Evolutionary conservation across 1,284 basidiomycete species (phyloP).

Genomic region (Rhizopogon parksii): DNA sequence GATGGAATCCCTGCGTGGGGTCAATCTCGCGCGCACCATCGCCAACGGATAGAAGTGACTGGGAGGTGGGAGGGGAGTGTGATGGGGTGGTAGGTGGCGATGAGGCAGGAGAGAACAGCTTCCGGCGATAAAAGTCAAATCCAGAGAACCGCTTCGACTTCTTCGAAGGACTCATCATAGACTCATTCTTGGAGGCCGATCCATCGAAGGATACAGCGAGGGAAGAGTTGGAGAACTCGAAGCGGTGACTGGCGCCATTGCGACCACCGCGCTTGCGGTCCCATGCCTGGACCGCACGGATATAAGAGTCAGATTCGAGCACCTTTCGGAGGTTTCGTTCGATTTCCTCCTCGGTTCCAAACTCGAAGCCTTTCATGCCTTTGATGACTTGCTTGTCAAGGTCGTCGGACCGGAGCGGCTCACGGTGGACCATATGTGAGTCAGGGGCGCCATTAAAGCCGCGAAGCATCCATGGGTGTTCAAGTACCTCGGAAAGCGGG

Average conservation of each 20-base stretch:
- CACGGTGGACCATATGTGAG: conserved; percentile 80
- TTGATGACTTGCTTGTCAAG: conserved; percentile 82
- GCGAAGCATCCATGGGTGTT: conserved; percentile 93
- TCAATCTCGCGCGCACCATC: conserved; percentile 55
- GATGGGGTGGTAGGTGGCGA: conserved; percentile 46
- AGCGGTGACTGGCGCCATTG: conserved; percentile 38
- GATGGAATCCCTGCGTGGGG: conserved; percentile 91
- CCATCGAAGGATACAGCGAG: conserved; percentile 62
- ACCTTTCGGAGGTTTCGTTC: conserved; percentile 68
- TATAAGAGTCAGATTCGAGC: conserved; percentile 76
- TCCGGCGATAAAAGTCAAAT: conserved; percentile 91
- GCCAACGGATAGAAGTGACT: conserved; percentile 40
- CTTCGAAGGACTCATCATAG: conserved; percentile 41
- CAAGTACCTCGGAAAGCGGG: conserved; percentile 79
- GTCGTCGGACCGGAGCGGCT: conserved; percentile 82
- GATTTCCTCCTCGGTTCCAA: conserved; percentile 85
- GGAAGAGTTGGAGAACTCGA: conserved; percentile 58
- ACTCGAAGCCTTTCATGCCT: conserved; percentile 96
- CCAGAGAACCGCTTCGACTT: conserved; percentile 78
- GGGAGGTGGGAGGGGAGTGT: conserved; percentile 49
- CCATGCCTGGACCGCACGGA: conserved; percentile 69
- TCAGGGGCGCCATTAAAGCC: conserved; percentile 79
- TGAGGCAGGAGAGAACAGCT: conserved; percentile 73
- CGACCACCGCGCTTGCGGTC: conserved; percentile 60
- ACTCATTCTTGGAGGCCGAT: conserved; percentile 33